A percentile compares a stretch with the other conserved stretches of the same genome.
Evolutionary conservation across 176 grass and related monocot genomes (phyloP).

Genomic region (Rhynchospora pubera): DNA sequence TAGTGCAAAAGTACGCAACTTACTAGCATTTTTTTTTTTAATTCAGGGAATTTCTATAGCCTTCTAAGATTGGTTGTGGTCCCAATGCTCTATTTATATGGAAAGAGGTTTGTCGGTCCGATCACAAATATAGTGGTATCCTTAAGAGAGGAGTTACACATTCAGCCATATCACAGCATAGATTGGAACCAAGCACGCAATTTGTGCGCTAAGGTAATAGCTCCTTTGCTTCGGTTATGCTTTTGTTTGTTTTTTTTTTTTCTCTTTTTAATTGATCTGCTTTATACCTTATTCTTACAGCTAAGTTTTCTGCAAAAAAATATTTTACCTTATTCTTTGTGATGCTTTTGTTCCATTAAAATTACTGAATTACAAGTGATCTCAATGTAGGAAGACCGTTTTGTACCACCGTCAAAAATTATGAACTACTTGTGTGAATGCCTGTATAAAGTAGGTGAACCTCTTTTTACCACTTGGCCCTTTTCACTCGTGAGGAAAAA

Average conservation of each 20-base stretch:
- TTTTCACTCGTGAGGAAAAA: constrained; percentile 38
- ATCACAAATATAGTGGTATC: constrained; percentile 37
- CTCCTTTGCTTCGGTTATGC: too few relatives aligned
- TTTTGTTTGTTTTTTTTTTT: too few relatives aligned
- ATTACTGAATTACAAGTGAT: not conserved
- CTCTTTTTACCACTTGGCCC: constrained; percentile 44
- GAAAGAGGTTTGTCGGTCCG: constrained; percentile 53
- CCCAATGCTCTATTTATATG: constrained; percentile 63
- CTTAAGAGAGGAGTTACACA: constrained; percentile 48
- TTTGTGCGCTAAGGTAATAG: constrained; percentile 47
- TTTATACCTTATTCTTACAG: too few relatives aligned
- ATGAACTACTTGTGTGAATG: constrained; percentile 36
- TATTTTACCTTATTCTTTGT: too few relatives aligned
- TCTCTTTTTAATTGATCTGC: too few relatives aligned
- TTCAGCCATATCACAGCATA: constrained; percentile 43
- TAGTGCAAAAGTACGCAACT: not conserved
- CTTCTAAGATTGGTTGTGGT: constrained; percentile 44
- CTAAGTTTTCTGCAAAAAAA: too few relatives aligned
- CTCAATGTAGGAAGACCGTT: constrained; percentile 45
- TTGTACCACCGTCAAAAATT: constrained; percentile 36
- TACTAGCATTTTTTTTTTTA: not conserved
- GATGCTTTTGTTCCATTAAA: too few relatives aligned
- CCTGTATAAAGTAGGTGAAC: constrained; percentile 46
- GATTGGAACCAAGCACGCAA: constrained; percentile 56
- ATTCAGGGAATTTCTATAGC: constrained; percentile 41